Percentiles rank a stretch among this genome's conserved stretches.
These are phyloP conservation scores for Poa annua DNA, from an alignment of 176 grass and related monocot genomes.

Conservation along the genomic window DNA sequence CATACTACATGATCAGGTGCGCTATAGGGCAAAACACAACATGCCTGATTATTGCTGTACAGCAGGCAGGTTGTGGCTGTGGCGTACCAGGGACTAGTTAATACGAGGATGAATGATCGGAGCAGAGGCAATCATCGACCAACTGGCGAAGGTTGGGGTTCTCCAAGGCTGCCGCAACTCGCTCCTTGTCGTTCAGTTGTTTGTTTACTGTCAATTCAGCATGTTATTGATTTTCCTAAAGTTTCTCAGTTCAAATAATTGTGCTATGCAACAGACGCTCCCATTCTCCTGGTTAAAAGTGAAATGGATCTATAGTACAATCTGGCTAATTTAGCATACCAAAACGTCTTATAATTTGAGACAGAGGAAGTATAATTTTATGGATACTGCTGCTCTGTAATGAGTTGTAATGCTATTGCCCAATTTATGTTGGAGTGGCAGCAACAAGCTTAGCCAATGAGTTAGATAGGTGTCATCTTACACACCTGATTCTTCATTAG, in stretches of 20 bases:
- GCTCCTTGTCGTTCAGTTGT: constrained; percentile 97
- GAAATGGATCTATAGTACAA: too few relatives aligned
- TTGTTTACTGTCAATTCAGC: constrained; percentile 82
- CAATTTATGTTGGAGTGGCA: neutral
- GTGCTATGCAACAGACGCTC: neutral
- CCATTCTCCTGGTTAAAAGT: neutral
- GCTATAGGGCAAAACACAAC: constrained; percentile 40
- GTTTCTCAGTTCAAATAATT: neutral
- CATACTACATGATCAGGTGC: constrained; percentile 32
- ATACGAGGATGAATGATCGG: constrained; percentile 63
- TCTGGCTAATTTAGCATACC: too few relatives aligned
- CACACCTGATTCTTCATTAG: constrained; percentile 86
- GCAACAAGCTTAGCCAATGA: constrained; percentile 5
- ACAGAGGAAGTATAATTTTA: too few relatives aligned
- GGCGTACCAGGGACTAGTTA: constrained; percentile 34
- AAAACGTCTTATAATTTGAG: too few relatives aligned
- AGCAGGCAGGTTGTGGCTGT: constrained; percentile 24
- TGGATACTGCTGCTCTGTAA: neutral
- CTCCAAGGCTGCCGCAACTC: constrained; percentile 87
- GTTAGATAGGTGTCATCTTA: neutral
- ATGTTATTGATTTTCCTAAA: constrained; percentile 21
- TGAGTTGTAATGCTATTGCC: neutral
- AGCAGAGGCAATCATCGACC: constrained; percentile 89
- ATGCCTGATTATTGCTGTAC: constrained; percentile 57
- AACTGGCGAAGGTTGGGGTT: constrained; percentile 94